Evolutionary conservation across 768 basidiomycete genomes (phyloP), one percentile per base, ranked within the genome.

Genomic region (Antrodiella citrinella): DNA sequence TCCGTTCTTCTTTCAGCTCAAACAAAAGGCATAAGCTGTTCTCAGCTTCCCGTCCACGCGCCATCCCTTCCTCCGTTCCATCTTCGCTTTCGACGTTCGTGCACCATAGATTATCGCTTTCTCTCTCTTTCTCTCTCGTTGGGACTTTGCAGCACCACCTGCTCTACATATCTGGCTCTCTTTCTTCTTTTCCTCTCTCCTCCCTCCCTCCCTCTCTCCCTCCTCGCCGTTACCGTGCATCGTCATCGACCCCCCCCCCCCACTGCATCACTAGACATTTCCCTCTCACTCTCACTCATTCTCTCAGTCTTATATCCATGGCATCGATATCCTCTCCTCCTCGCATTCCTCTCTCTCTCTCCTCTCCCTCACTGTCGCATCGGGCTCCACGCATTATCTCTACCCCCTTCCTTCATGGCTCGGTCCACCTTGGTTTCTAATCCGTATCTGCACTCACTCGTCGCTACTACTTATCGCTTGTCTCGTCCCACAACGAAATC

Each of bases 1-100:
- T 24, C 4, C 19, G 15, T 20, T 26, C 12, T 25, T 41, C 30
- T 45, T 26, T 42, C 56, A 63, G 61, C 55, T 61, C 53, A 63
- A 65, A 57, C 46, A 58, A 35, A 35, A 54, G 30, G 59, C 54
- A 44, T 62, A 49, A 58, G 41, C 21, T 43, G 41, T 44, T 53
- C 49, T 22, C 51, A 35, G 30, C 30, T 23, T 42, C 22, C 42
- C 52, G 48, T 53, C 38, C 47, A 1, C 39, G 38, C 48, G 30
- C 26, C 24, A 47, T 51, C 53, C 44, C 52, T 38, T 46, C 40
- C 49, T 40, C 45, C 48, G n/a, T 12, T 30, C 26, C 15, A 7
- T 7, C 7, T 15, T 15, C 15, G 30, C 30, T 35, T 35, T 35
- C 30, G 30, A 7, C 15, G 7, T 35, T 35, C 30, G 7, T 35